Conservation (phyloP, 2,329 filamentous ascomycete species). For the Verticillium tricorpus region DNA sequence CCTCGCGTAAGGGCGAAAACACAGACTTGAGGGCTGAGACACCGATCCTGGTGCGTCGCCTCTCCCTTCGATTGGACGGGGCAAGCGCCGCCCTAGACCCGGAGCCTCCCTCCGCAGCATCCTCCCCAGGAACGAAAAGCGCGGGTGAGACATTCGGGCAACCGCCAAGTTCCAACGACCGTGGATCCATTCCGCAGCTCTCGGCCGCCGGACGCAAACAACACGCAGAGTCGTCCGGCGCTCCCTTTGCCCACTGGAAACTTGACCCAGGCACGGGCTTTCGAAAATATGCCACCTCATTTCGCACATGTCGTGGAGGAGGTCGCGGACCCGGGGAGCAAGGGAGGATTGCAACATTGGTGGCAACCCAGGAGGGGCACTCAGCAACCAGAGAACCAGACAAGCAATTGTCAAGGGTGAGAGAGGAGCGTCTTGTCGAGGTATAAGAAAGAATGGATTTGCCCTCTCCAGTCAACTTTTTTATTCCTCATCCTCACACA, state of each 20-base stretch:
- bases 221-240: not conserved
- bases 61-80: not conserved
- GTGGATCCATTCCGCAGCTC: not conserved
- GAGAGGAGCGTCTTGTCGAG: no score
- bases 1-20: not conserved
- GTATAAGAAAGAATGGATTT: conserved; percentile 1
- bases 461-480: not conserved
- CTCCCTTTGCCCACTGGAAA: not conserved
- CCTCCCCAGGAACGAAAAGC: not conserved
- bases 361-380: not conserved
- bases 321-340: not conserved
- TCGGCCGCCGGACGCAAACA: not conserved
- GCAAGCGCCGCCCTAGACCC: not conserved
- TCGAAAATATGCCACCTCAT: not conserved
- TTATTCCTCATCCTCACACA: conserved; percentile 5
- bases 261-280: not conserved
- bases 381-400: not conserved
- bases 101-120: not conserved
- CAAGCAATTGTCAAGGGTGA: not conserved
- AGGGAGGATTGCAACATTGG: not conserved
- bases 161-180: not conserved
- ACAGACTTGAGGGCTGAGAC: not conserved
- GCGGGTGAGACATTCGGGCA: not conserved
- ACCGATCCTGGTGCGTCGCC: not conserved
- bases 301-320: not conserved